A percentile compares a stretch with the other conserved stretches of the same genome.
Evolutionary conservation across 108 stramenopile genomes (phyloP).

Genomic region (Craspedostauros australis): DNA sequence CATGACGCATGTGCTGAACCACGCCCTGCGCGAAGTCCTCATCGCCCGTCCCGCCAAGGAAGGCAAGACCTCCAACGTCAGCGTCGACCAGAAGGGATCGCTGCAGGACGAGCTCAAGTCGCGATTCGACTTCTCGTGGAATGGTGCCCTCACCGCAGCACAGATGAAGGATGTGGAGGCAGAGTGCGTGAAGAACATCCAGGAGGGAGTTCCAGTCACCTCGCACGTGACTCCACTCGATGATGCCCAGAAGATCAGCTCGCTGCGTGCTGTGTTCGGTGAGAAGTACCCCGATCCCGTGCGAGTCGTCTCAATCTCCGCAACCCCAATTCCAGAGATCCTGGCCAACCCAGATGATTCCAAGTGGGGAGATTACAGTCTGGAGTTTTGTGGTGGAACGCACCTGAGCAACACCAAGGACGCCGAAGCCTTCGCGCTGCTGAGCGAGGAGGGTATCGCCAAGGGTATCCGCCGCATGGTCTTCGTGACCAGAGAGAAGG

Average conservation of each 20-base stretch:
- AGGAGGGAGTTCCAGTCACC: conserved; percentile 62
- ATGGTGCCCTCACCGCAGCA: conserved; percentile 63
- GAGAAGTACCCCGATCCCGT: conserved; percentile 99
- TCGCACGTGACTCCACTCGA: conserved; percentile 76
- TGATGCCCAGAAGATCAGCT: conserved; percentile 81
- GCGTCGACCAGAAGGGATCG: conserved; percentile 96
- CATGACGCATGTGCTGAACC: conserved; percentile 99
- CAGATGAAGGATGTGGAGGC: conserved; percentile 77
- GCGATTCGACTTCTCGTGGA: conserved; percentile 98
- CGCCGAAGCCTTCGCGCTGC: conserved; percentile 87
- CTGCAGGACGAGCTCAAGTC: conserved; percentile 91
- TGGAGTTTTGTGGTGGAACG: conserved; percentile 99
- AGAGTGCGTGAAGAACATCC: conserved; percentile 53
- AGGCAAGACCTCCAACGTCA: conserved; percentile 18
- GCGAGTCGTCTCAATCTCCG: conserved; percentile 91
- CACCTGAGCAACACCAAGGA: conserved; percentile 94
- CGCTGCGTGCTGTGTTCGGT: conserved; percentile 97
- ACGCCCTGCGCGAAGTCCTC: conserved; percentile 86
- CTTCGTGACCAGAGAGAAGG: conserved; percentile 85
- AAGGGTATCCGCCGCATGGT: conserved; percentile 98
- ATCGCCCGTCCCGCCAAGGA: conserved; percentile 39
- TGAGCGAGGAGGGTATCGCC: conserved; percentile 96
- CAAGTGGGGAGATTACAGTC: conserved; percentile 85
- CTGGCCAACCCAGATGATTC: conserved; percentile 84
- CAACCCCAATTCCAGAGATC: conserved; percentile 67